Evolutionary conservation across 2,329 filamentous ascomycete species (phyloP).

Genomic region (Verticillium nonalfalfae): DNA sequence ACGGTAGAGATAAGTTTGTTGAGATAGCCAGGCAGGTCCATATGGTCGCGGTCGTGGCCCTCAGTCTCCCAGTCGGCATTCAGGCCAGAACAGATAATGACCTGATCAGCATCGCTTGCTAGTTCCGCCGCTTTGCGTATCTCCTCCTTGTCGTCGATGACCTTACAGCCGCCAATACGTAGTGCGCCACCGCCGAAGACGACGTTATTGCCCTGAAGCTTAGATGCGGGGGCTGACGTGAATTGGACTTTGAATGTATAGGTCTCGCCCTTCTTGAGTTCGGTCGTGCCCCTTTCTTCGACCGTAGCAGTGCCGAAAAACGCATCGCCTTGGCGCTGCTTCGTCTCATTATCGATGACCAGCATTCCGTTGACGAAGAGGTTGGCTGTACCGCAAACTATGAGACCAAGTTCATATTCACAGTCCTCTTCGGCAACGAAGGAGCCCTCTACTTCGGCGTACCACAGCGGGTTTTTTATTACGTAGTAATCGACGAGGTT

Average conservation of each 20-base stretch:
- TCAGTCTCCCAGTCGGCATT: slow-evolving; percentile 71
- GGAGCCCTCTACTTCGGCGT: slow-evolving; percentile 54
- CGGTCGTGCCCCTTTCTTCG: slow-evolving; percentile 54
- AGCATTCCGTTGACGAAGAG: slow-evolving; percentile 56
- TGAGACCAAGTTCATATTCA: slow-evolving; percentile 59
- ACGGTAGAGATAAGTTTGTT: slow-evolving; percentile 64
- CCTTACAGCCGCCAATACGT: slow-evolving; percentile 53
- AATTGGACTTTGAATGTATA: slow-evolving; percentile 57
- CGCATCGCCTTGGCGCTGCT: slow-evolving; percentile 53
- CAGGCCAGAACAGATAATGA: slow-evolving; percentile 70
- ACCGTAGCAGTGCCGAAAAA: slow-evolving; percentile 61
- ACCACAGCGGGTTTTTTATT: slow-evolving; percentile 46
- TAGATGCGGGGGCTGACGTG: slow-evolving; percentile 51
- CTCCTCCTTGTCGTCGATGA: slow-evolving; percentile 50
- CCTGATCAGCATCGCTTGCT: slow-evolving; percentile 67
- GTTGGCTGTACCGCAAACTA: slow-evolving; percentile 60
- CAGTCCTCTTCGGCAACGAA: slow-evolving; percentile 54
- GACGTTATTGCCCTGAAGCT: slow-evolving; percentile 41
- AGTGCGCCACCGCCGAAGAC: slow-evolving; percentile 54
- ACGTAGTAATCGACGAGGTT: slow-evolving; percentile 44
- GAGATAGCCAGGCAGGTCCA: slow-evolving; percentile 63
- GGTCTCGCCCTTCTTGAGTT: slow-evolving; percentile 50
- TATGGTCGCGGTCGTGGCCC: slow-evolving; percentile 64
- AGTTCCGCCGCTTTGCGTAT: slow-evolving; percentile 61
- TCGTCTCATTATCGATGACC: slow-evolving; percentile 59